Percentiles rank a stretch among this genome's conserved stretches.
phyloP scores from a whole-genome alignment of 306 rosid genomes.

The Quercus parvula region DNA sequence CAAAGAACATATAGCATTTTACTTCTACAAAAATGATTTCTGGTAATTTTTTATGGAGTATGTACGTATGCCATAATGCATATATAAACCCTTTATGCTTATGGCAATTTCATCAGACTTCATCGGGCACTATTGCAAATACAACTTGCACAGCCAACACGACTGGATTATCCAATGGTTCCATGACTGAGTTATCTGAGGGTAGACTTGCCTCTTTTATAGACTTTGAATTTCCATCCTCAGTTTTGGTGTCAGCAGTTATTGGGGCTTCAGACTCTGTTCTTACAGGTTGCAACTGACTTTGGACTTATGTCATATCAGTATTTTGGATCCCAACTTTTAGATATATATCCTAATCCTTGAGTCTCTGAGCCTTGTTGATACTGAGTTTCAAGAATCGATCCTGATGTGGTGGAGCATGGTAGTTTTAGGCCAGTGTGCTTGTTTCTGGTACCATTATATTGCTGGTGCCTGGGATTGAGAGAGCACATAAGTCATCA shows the following conservation, averaged over 20 bases:
- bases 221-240: neutral
- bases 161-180: conserved; percentile 11
- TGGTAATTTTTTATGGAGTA: too few relatives aligned
- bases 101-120: neutral
- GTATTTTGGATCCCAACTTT: conserved; percentile 17
- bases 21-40: too few relatives aligned
- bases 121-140: neutral
- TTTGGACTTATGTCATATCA: neutral
- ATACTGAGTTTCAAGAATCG: conserved; percentile 7
- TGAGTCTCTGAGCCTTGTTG: conserved; percentile 12
- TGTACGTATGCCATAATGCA: too few relatives aligned
- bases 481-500: conserved; percentile 51
- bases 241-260: neutral
- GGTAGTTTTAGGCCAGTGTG: neutral
- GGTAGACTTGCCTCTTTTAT: conserved; percentile 1
- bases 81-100: too few relatives aligned
- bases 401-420: neutral
- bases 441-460: conserved; percentile 13
- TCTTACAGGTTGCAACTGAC: conserved; percentile 2
- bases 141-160: conserved; percentile 4
- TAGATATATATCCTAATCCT: neutral
- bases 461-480: conserved; percentile 33
- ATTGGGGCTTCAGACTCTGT: neutral
- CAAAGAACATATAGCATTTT: too few relatives aligned
- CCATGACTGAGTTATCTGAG: neutral